A percentile compares a stretch with the other conserved stretches of the same genome.
phyloP scores from a whole-genome alignment of 768 basidiomycete genomes.

The Daedaleopsis nitida region DNA sequence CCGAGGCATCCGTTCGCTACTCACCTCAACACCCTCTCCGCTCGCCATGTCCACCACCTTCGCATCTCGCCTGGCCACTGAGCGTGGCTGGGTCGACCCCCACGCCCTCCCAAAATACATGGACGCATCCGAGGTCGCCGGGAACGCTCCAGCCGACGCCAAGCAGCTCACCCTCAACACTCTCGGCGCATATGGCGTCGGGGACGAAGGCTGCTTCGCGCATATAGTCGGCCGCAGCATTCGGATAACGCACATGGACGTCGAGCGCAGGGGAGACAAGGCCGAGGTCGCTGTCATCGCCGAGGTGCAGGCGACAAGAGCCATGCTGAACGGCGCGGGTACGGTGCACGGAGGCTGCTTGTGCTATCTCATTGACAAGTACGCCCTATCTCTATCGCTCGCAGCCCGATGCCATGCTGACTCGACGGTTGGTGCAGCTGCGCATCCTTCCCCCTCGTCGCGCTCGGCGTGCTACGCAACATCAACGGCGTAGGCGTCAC shows the following conservation, averaged over 20 bases:
- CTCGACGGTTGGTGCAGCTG: conserved; percentile 41
- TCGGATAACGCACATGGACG: conserved; percentile 60
- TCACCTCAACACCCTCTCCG: not conserved
- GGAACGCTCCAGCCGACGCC: conserved; percentile 61
- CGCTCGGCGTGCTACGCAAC: conserved; percentile 59
- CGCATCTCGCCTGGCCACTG: conserved; percentile 20
- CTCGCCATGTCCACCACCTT: not conserved
- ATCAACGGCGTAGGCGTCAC: conserved; percentile 76
- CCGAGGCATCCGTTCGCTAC: not conserved
- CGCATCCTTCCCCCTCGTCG: conserved; percentile 68
- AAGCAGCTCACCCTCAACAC: conserved; percentile 72
- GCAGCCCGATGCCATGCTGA: not conserved
- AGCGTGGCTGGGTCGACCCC: conserved; percentile 63
- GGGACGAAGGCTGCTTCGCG: conserved; percentile 61
- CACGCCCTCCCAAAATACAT: conserved; percentile 58
- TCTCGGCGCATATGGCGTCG: conserved; percentile 71
- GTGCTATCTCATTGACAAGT: conserved; percentile 77
- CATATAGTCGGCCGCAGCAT: conserved; percentile 61
- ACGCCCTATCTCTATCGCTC: conserved; percentile 21
- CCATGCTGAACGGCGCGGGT: conserved; percentile 75
- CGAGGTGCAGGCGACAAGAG: conserved; percentile 68
- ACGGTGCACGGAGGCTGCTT: conserved; percentile 79
- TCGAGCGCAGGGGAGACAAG: conserved; percentile 46
- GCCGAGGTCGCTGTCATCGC: conserved; percentile 64
- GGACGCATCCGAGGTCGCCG: conserved; percentile 57